Evolutionary conservation across 148 eudicot species (phyloP).

Genomic region (Mesembryanthemum crystallinum): DNA sequence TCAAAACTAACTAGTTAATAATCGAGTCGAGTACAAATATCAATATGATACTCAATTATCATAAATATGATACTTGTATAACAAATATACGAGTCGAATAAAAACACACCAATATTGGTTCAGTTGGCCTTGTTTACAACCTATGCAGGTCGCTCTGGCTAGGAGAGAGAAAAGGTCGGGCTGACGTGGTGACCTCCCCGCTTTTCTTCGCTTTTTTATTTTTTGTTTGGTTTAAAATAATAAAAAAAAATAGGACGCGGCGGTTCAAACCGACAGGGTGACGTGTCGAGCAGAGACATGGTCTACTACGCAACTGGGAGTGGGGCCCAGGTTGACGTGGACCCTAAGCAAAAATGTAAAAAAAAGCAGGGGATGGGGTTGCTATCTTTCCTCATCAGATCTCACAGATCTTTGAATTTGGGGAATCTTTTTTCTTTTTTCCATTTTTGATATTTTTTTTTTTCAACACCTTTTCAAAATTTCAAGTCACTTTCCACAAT

Average conservation of each 20-base stretch:
- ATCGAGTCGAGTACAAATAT: no score
- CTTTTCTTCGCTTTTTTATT: background rate
- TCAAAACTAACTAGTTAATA: no score
- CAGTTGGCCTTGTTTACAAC: no score
- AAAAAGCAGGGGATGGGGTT: conserved; percentile 12
- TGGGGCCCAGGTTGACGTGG: conserved; percentile 35
- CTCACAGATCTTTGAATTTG: conserved; percentile 19
- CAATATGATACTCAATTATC: no score
- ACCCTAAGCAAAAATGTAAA: conserved; percentile 14
- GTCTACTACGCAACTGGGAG: conserved; percentile 28
- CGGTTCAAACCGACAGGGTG: conserved; percentile 32
- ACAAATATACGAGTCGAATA: no score
- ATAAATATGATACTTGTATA: no score
- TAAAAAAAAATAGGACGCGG: conserved; percentile 14
- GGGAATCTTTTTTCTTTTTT: conserved; percentile 20
- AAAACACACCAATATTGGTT: no score
- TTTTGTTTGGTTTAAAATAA: background rate
- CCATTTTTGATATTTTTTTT: background rate
- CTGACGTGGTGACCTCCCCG: conserved; percentile 14
- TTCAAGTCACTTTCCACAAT: background rate
- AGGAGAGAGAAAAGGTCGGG: background rate
- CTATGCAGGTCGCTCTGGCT: no score
- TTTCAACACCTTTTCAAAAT: background rate
- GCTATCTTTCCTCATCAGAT: conserved; percentile 24
- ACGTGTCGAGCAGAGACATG: conserved; percentile 27